phyloP scores from a whole-genome alignment of 805 yeast species.

The Yamadazyma tumulicola region DNA sequence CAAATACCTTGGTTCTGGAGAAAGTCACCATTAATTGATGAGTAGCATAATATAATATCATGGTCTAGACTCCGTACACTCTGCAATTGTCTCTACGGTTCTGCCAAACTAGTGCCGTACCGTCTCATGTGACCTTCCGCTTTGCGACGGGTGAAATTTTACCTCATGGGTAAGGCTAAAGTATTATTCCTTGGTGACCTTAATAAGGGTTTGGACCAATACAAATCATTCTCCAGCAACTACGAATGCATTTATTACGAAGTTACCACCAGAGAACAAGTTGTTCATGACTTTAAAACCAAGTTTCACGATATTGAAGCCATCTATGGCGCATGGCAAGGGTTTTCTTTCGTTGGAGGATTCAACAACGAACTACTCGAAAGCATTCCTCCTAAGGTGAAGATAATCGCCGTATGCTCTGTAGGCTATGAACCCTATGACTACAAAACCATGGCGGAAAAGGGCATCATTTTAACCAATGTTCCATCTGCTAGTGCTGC shows the following conservation, averaged over 20 bases:
- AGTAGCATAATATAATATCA: too few species aligned
- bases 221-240: conserved; percentile 32
- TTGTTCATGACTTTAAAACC: conserved; percentile 37
- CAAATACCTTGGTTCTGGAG: conserved; percentile 81
- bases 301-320: conserved; percentile 45
- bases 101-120: too few species aligned
- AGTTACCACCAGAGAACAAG: conserved; percentile 40
- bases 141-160: too few species aligned
- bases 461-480: conserved; percentile 55
- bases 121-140: too few species aligned
- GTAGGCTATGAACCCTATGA: conserved; percentile 58
- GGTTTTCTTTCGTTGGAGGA: conserved; percentile 51
- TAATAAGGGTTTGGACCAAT: conserved; percentile 46
- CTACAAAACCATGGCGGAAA: conserved; percentile 32
- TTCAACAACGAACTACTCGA: conserved; percentile 41
- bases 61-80: too few species aligned
- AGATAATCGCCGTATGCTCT: conserved; percentile 50
- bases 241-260: conserved; percentile 39
- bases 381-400: conserved; percentile 42
- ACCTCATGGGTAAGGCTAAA: conserved; percentile 23
- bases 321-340: conserved; percentile 60
- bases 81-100: too few species aligned
- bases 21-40: conserved; percentile 58
- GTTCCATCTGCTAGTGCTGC: conserved; percentile 56
- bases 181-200: conserved; percentile 52